phyloP scores from a whole-genome alignment of 2,329 filamentous ascomycete genomes.

The Elsinoe perseae region DNA sequence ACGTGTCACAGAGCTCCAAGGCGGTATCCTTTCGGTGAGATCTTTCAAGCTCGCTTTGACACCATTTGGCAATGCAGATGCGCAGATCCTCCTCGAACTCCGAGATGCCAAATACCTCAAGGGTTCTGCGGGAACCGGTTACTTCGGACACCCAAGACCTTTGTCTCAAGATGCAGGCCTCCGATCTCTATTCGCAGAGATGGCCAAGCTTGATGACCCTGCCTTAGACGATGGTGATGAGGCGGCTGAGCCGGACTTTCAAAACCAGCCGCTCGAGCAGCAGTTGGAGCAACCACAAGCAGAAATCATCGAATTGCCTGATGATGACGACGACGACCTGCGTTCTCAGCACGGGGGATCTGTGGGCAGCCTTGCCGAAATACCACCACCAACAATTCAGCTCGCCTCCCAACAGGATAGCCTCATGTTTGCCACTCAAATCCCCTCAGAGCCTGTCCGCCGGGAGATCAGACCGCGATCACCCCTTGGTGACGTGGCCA shows the following conservation, averaged over 20 bases:
- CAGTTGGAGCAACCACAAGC: not conserved
- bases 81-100: not conserved
- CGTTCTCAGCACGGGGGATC: not conserved
- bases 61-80: not conserved
- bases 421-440: not conserved
- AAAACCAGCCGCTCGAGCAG: not conserved
- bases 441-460: not conserved
- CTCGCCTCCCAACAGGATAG: not conserved
- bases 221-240: not conserved
- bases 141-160: not conserved
- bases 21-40: not conserved
- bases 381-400: not conserved
- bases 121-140: not conserved
- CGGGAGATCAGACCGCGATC: not conserved
- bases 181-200: not conserved
- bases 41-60: constrained; percentile 3
- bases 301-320: not conserved
- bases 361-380: not conserved
- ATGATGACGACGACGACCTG: not conserved
- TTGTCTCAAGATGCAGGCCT: not conserved
- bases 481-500: not conserved
- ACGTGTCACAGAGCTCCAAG: not conserved
- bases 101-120: not conserved
- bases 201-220: not conserved
- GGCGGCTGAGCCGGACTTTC: not conserved